phyloP scores from a whole-genome alignment of 2,329 filamentous ascomycete genomes.

The Diaporthe destruens region DNA sequence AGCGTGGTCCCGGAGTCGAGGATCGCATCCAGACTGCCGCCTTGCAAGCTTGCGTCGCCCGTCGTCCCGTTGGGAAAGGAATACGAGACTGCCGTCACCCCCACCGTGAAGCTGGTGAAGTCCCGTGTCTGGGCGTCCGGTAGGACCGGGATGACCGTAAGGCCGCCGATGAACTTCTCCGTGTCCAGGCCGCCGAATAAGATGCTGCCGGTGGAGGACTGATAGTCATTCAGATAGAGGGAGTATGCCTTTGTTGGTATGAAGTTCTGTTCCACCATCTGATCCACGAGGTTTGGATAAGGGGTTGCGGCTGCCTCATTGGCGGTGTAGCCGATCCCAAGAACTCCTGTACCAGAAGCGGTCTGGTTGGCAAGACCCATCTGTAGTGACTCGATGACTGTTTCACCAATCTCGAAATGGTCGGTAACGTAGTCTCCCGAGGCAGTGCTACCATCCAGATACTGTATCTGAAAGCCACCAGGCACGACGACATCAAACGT shows the following conservation, averaged over 20 bases:
- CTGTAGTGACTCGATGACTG: conserved; percentile 64
- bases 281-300: conserved; percentile 73
- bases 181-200: conserved; percentile 79
- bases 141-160: conserved; percentile 68
- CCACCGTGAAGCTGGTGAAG: conserved; percentile 56
- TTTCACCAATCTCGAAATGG: conserved; percentile 63
- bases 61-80: conserved; percentile 54
- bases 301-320: conserved; percentile 59
- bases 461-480: conserved; percentile 69
- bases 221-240: conserved; percentile 70
- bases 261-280: conserved; percentile 71
- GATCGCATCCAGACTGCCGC: conserved; percentile 62
- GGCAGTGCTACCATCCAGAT: conserved; percentile 69
- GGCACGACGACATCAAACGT: conserved; percentile 60
- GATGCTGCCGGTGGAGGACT: conserved; percentile 71
- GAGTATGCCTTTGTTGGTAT: conserved; percentile 77
- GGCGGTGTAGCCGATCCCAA: conserved; percentile 69
- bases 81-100: conserved; percentile 53
- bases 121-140: conserved; percentile 56
- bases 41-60: conserved; percentile 49
- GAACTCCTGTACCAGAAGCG: conserved; percentile 65
- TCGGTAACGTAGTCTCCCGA: conserved; percentile 70
- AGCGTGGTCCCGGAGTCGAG: conserved; percentile 77
- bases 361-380: conserved; percentile 66
- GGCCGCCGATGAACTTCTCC: conserved; percentile 71